Conservation (phyloP, 2,329 filamentous ascomycete species). For the Cercospora zeae-maydis region DNA sequence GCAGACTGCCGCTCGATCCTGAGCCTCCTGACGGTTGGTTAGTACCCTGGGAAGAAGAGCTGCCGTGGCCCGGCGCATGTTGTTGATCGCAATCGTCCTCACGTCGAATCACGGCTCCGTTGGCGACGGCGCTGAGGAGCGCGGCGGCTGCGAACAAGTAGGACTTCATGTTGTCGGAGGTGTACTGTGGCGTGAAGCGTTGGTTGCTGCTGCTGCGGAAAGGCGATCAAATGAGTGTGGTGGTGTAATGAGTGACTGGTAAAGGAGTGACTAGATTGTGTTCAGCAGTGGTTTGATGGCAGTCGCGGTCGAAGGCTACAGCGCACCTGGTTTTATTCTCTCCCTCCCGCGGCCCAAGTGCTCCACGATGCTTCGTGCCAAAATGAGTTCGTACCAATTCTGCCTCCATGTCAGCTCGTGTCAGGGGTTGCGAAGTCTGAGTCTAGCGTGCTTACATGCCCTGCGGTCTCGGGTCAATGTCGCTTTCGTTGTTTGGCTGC, state of each 20-base stretch:
- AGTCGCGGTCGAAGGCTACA: neutral
- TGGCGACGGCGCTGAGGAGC: constrained; percentile 12
- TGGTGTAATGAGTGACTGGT: constrained; percentile 13
- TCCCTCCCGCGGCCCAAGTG: constrained; percentile 1
- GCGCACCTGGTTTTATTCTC: constrained; percentile 11
- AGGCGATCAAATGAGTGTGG: constrained; percentile 8
- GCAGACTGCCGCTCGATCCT: constrained; percentile 3
- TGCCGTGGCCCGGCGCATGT: neutral
- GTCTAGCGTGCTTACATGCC: constrained; percentile 4
- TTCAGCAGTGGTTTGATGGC: neutral
- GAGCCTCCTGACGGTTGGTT: neutral
- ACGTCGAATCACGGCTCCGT: constrained; percentile 9
- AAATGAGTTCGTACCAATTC: neutral
- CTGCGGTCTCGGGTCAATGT: constrained; percentile 18
- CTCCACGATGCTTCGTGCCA: neutral
- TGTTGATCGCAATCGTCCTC: constrained; percentile 7
- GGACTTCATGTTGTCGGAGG: constrained; percentile 9
- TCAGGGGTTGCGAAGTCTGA: neutral
- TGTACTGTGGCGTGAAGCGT: neutral
- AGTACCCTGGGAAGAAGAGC: neutral
- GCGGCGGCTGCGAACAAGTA: constrained; percentile 11
- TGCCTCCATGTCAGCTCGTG: neutral
- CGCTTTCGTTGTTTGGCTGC: neutral
- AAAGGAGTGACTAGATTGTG: neutral
- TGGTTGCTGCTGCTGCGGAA: neutral